Evolutionary conservation across 2,329 filamentous ascomycete species (phyloP).

Genomic region (Fusarium ramigenum): DNA sequence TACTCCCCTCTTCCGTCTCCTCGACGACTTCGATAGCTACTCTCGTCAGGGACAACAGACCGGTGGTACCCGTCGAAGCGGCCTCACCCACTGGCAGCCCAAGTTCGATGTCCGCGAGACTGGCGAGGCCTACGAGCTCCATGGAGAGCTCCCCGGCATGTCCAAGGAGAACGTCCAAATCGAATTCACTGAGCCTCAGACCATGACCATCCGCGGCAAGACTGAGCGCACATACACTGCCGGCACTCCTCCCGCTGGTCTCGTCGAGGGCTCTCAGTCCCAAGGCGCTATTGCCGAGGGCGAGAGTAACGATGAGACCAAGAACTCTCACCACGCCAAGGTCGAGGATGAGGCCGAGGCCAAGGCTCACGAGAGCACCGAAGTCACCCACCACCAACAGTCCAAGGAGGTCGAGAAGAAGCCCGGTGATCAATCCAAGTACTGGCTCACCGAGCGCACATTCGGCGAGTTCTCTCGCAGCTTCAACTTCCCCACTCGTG

Average conservation of each 20-base stretch:
- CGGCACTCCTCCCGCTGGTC: slow-evolving; percentile 58
- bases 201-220: slow-evolving; percentile 74
- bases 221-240: slow-evolving; percentile 71
- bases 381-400: slow-evolving; percentile 39
- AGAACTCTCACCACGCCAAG: slow-evolving; percentile 64
- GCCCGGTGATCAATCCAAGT: slow-evolving; percentile 61
- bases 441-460: slow-evolving; percentile 75
- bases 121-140: slow-evolving; percentile 74
- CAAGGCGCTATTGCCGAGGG: slow-evolving; percentile 54
- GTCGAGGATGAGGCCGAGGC: slow-evolving; percentile 68
- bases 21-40: slow-evolving; percentile 71
- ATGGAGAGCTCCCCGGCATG: slow-evolving; percentile 82
- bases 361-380: slow-evolving; percentile 30
- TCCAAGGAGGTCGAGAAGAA: slow-evolving; percentile 45
- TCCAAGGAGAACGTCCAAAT: slow-evolving; percentile 78
- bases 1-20: slow-evolving; percentile 69
- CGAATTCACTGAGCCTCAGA: slow-evolving; percentile 81
- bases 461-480: slow-evolving; percentile 74
- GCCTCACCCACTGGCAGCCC: slow-evolving; percentile 70
- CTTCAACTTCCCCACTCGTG: slow-evolving; percentile 72
- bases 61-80: slow-evolving; percentile 34
- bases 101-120: slow-evolving; percentile 83
- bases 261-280: slow-evolving; percentile 55
- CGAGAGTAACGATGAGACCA: slow-evolving; percentile 51
- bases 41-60: slow-evolving; percentile 49